Evolutionary conservation across 331 rosid genomes (phyloP), one percentile per base, ranked within the genome.

Genomic region (Malus hybrid): DNA sequence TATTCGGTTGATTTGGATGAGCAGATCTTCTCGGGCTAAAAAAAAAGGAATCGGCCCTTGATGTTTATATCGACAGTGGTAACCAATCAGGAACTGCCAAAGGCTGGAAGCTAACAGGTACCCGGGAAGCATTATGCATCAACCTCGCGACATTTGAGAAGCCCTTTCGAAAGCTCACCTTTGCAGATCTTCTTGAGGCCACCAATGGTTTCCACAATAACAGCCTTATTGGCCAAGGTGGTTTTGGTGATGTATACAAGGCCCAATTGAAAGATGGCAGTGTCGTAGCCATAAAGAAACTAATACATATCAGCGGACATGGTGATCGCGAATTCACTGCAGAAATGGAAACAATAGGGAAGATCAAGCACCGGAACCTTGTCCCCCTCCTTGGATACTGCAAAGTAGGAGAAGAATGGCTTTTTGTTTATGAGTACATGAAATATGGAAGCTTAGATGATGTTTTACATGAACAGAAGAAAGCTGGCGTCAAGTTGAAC

Each of bases 281-380:
- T 75, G 67, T 87, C 9, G 99, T 94, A 31, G 97, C 99, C 24
- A 94, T 94, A 77, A 94, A 94, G 90, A 94, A 94, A 70, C 85
- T 94, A 27, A 92, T 90, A 32, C 97, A 89, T 71, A 83, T 94
- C 0, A 94, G 98, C 1, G 97, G 97, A 56, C 97, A 94, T 79
- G 99, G 99, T 60, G 99, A 94, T 81, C 82, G 99, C 13, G 97
- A 94, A 68, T 94, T 92, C 90, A 94, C 96, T 7, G 99, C 99
- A 20, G 99, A 94, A 71, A 94, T 94, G 99, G 99, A 92, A 82
- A 94, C 99, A 15, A 94, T 94, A 18, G 99, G 99, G 78, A 92
- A 92, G 79, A 90, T 94, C 85, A 94, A 92, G 82, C 97, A 94
- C 78, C 79, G 97, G 71, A 94, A 94, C 82, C 92, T 94, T n/a